A percentile compares a stretch with the other conserved stretches of the same genome.
Evolutionary conservation across 139 green algal species (phyloP).

Genomic region (Limnomonas spitsbergensis): DNA sequence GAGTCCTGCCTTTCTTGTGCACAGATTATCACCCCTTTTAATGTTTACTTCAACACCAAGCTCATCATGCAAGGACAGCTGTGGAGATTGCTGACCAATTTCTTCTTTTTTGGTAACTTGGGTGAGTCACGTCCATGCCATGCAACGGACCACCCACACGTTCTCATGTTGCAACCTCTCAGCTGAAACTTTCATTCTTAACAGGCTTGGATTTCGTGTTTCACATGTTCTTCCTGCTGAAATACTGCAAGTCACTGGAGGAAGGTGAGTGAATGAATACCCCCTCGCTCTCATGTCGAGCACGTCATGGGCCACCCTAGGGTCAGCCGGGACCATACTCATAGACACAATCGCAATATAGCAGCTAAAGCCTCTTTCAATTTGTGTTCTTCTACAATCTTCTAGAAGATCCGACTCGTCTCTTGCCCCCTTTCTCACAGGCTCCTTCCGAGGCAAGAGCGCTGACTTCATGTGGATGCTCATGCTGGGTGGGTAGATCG

Average conservation of each 20-base stretch:
- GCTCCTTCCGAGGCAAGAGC: constrained; percentile 83
- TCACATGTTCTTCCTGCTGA: constrained; percentile 99
- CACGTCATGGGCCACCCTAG: too few relatives aligned
- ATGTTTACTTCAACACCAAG: constrained; percentile 95
- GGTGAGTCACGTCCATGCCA: constrained; percentile 68
- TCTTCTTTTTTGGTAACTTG: constrained; percentile 96
- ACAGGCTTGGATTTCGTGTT: constrained; percentile 93
- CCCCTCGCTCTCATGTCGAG: too few relatives aligned
- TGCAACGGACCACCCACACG: not conserved
- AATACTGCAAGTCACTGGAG: constrained; percentile 95
- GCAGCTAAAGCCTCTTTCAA: not conserved
- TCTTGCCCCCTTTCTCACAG: constrained; percentile 24
- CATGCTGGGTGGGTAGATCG: constrained; percentile 60
- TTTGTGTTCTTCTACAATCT: not conserved
- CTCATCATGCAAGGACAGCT: constrained; percentile 89
- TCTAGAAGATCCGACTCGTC: not conserved
- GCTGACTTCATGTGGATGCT: constrained; percentile 99
- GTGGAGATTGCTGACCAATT: constrained; percentile 96
- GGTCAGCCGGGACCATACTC: too few relatives aligned
- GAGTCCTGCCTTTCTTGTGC: not conserved
- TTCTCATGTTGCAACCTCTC: not conserved
- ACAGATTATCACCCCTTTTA: constrained; percentile 55
- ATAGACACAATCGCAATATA: too few relatives aligned
- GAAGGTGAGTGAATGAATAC: constrained; percentile 63
- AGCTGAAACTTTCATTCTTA: not conserved